Percentiles rank a stretch among this genome's conserved stretches.
phyloP scores from a whole-genome alignment of 116 monocot species.

The Trichopus zeylanicus region DNA sequence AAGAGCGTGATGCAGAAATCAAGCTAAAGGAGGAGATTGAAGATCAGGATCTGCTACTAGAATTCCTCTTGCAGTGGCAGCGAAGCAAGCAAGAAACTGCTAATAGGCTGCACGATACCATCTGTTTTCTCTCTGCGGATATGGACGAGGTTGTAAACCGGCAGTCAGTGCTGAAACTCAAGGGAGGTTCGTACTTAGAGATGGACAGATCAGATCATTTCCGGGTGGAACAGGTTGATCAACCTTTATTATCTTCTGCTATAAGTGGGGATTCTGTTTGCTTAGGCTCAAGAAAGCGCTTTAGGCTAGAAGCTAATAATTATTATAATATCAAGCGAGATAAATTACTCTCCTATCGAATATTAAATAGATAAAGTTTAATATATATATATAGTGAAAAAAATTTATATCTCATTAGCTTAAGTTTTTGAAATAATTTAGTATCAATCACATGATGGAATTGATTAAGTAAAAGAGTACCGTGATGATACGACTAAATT shows the following conservation, averaged over 20 bases:
- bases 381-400: no score
- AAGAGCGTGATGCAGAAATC: slow-evolving; percentile 27
- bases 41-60: slow-evolving; percentile 36
- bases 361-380: no score
- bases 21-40: slow-evolving; percentile 40
- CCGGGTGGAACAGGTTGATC: not conserved
- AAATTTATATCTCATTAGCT: no score
- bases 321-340: no score
- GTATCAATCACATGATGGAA: no score
- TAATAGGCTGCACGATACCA: slow-evolving; percentile 23
- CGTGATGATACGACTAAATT: no score
- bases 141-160: slow-evolving; percentile 31
- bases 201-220: slow-evolving; percentile 11
- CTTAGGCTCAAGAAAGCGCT: slow-evolving; percentile 27
- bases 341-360: no score
- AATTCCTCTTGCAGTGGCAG: slow-evolving; percentile 32
- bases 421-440: no score
- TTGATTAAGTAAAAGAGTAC: no score
- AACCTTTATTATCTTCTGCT: not conserved
- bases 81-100: slow-evolving; percentile 33
- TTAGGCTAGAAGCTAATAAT: slow-evolving; percentile 6
- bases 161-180: slow-evolving; percentile 13
- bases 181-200: slow-evolving; percentile 4
- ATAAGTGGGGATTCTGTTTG: slow-evolving; percentile 15
- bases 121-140: slow-evolving; percentile 41